Evolutionary conservation across 768 basidiomycete species (phyloP).

Genomic region (Plicaturopsis crispa): DNA sequence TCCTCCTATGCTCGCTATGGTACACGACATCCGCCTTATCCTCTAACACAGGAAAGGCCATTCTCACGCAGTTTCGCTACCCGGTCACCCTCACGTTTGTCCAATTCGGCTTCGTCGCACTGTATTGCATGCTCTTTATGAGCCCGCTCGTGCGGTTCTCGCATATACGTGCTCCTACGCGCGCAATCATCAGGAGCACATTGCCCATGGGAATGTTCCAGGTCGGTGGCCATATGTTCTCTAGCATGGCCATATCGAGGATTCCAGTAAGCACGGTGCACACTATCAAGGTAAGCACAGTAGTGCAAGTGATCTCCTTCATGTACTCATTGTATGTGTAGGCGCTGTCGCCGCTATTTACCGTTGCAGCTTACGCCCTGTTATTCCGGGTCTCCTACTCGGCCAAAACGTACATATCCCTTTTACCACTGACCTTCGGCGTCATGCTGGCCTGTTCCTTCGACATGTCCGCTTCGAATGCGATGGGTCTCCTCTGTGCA

Average conservation of each 20-base stretch:
- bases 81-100: slow-evolving; percentile 96
- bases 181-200: slow-evolving; percentile 67
- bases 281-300: slow-evolving; percentile 96
- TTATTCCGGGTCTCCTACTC: slow-evolving; percentile 94
- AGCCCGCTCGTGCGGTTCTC: slow-evolving; percentile 63
- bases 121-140: slow-evolving; percentile 82
- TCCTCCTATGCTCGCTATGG: slow-evolving; percentile 84
- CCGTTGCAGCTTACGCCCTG: slow-evolving; percentile 90
- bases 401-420: slow-evolving; percentile 81
- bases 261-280: slow-evolving; percentile 98
- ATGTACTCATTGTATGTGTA: slow-evolving; percentile 21
- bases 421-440: slow-evolving; percentile 90
- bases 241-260: slow-evolving; percentile 92
- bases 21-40: slow-evolving; percentile 90
- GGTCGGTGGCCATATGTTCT: slow-evolving; percentile 96
- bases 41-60: slow-evolving; percentile 94
- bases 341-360: slow-evolving; percentile 96
- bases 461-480: slow-evolving; percentile 83
- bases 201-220: slow-evolving; percentile 97
- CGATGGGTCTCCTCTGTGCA: slow-evolving; percentile 84
- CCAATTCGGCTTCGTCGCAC: slow-evolving; percentile 92
- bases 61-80: slow-evolving; percentile 87
- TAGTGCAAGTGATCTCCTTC: slow-evolving; percentile 4
- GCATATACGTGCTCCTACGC: slow-evolving; percentile 62
- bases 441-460: slow-evolving; percentile 98